These are phyloP conservation scores for Heterobasidion irregulare DNA, from an alignment of 1,284 basidiomycete genomes.

Conservation along the genomic window DNA sequence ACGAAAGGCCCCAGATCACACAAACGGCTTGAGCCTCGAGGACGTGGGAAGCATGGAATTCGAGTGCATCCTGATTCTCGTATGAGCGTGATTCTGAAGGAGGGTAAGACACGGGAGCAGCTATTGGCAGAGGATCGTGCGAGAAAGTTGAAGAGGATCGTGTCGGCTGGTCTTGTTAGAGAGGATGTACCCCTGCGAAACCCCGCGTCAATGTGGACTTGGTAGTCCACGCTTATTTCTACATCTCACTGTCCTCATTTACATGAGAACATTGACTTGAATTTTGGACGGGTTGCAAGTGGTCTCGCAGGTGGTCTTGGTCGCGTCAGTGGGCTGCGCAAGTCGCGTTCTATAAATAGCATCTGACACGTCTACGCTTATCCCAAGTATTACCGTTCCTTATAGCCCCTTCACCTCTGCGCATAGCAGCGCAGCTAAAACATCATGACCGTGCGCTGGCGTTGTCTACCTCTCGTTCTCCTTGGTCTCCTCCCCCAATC, in stretches of 20 bases:
- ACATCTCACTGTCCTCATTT: neutral
- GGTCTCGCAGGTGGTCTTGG: neutral
- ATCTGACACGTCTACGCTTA: constrained; percentile 3
- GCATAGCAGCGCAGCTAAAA: constrained; percentile 8
- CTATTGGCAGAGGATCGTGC: constrained; percentile 53
- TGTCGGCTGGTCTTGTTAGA: constrained; percentile 69
- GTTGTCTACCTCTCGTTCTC: constrained; percentile 17
- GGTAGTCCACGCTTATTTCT: constrained; percentile 42
- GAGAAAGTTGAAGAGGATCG: constrained; percentile 67
- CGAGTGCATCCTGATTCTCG: constrained; percentile 74
- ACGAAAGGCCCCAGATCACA: constrained; percentile 70
- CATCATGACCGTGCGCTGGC: constrained; percentile 24
- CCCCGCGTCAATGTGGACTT: constrained; percentile 70
- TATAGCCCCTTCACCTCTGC: constrained; percentile 10
- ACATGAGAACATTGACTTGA: neutral
- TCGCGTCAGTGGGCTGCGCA: neutral
- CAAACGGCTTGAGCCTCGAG: constrained; percentile 78
- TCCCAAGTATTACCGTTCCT: neutral
- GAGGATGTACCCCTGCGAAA: constrained; percentile 79
- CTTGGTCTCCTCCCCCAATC: constrained; percentile 18
- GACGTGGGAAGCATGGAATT: constrained; percentile 76
- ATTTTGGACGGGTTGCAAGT: neutral
- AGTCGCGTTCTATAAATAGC: constrained; percentile 8
- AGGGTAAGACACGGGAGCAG: constrained; percentile 78
- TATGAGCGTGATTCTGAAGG: constrained; percentile 73